Evolutionary conservation across 305 asterid species (phyloP), one percentile per base, ranked within the genome.

Genomic region (Ilex paraguariensis): DNA sequence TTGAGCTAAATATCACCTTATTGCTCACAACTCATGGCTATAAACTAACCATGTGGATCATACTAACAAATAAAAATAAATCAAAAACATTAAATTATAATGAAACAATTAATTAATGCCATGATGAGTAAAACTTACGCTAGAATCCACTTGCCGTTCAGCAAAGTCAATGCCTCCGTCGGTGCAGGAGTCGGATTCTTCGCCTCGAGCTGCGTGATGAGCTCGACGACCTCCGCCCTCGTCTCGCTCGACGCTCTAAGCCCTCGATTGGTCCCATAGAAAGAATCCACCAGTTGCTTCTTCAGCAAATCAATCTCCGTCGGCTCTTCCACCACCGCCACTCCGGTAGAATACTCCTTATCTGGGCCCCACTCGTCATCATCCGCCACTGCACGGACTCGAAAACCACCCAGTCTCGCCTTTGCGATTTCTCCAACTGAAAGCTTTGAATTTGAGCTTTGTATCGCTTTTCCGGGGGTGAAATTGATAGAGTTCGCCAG

Each of bases 61-160:
- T 17, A 17, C 21, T 17, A 17, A 17, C 21, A 17, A 17, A 17
- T 17, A 17, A 17, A 17, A 17, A 17, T 17, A 17, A 17, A 17
- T 21, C 2, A 21, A 21, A 21, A 21, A 21, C 28, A 21, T 21
- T 21, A 21, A 12, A 5, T 36, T 5, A 36, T 36, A 8, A 36
- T 36, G 9, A 44, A 56, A 40, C 13, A 21, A 48, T 1, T 21
- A 44, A 63, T 4, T 0, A 32, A 21, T 36, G 9, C 42, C 42
- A 49, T 49, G 14, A 12, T 7, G 33, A 31, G 2, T 0, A 39
- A 57, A 69, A 66, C 86, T 77, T 78, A 88, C 98, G 82, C 90
- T 4, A 91, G 98, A 67, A 88, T 81, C 98, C 98, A 91, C 78
- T 87, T 88, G 39, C 96, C 95, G 52, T 91, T 85, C 67, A 91